Evolutionary conservation across 176 grass and related monocot genomes (phyloP), one percentile per base, ranked within the genome.

Genomic region (Musa beccarii): DNA sequence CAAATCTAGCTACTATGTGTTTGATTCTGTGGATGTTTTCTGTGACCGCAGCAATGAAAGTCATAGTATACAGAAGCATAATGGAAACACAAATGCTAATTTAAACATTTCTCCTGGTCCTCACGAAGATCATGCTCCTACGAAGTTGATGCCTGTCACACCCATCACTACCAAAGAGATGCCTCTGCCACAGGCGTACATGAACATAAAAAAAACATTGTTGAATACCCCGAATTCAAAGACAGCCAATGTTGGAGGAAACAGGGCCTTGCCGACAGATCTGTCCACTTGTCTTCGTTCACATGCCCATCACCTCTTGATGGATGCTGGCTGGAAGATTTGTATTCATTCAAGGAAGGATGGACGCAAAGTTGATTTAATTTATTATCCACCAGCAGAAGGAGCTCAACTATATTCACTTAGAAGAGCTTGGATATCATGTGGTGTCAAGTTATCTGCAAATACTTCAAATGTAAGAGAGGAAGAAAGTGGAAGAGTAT

Each of bases 251-350:
- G 51, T 79, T 69, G 10, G 51, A 65, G 74, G 50, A 79, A 74
- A 69, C 51, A 53, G 49, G 3, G 62, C 61, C 17, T 66, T 59
- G 22, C 26, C 68, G 79, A 76, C 56, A 71, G 53, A 81, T 62
- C 85, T 97, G 78, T 83, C 78, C 66, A 81, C 78, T 24, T 77
- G 83, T 90, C 93, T 97, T 52, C 90, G 86, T 11, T 65, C 81
- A 55, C 85, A 92, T 43, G 90, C 93, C 51, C 85, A 85, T 77
- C 90, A 88, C 88, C 82, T 97, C 51, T 78, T 97, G 79, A 78
- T 70, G 52, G 85, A 90, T 61, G 85, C 72, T 23, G 90, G 90
- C 25, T 97, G 90, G 89, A 92, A 86, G 81, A 75, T 90, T 17
- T 72, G 79, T 16, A 59, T 77, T 12, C 84, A 17, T 69, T 62